phyloP scores from a whole-genome alignment of 2,329 filamentous ascomycete species.

The Monilinia laxa region DNA sequence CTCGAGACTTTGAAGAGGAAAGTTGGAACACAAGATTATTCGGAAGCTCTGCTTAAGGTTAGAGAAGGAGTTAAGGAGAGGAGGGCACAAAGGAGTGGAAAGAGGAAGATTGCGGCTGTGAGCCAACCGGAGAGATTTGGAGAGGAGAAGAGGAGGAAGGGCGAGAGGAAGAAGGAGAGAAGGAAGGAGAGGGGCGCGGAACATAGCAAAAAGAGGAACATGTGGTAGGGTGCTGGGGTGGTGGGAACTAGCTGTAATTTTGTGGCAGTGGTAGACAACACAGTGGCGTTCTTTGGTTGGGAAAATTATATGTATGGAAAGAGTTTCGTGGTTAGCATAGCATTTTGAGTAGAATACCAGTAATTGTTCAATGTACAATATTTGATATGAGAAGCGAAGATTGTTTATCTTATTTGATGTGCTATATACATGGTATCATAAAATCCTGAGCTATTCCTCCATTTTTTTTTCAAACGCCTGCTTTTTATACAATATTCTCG shows the following conservation, averaged over 20 bases:
- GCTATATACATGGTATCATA: background rate
- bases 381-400: background rate
- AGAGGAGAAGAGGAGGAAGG: conserved; percentile 76
- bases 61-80: conserved; percentile 69
- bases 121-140: conserved; percentile 76
- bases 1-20: conserved; percentile 83
- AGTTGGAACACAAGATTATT: conserved; percentile 76
- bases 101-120: conserved; percentile 87
- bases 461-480: background rate
- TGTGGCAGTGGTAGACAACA: no score
- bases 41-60: conserved; percentile 70
- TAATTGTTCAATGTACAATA: background rate
- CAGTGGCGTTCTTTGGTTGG: background rate
- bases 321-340: background rate
- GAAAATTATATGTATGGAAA: conserved; percentile 7
- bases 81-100: conserved; percentile 72
- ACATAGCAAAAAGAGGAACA: conserved; percentile 50
- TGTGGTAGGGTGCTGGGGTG: conserved; percentile 26
- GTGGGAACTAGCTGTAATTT: background rate
- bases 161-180: conserved; percentile 79
- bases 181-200: conserved; percentile 76
- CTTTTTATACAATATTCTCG: background rate
- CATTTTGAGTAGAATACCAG: background rate
- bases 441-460: background rate
- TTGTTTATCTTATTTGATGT: background rate